These are phyloP conservation scores for Leishmania amazonensis DNA, from an alignment of 208 protist genomes.

Conservation along the genomic window DNA sequence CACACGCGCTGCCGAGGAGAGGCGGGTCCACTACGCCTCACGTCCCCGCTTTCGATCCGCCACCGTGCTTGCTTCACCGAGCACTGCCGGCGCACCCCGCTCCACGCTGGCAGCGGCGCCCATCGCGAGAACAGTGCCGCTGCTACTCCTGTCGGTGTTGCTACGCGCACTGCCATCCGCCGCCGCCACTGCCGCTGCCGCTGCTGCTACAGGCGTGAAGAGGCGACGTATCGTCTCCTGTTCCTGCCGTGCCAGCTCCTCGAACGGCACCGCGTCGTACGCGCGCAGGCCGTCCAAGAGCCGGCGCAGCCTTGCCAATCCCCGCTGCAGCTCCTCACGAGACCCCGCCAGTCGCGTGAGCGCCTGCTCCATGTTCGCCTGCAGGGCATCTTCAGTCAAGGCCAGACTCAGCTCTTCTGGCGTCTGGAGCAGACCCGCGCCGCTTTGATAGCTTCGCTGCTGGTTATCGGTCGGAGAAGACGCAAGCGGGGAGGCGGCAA, in stretches of 20 bases:
- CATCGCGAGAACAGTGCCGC: background rate
- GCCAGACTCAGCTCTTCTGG: slow-evolving; percentile 21
- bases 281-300: slow-evolving; percentile 17
- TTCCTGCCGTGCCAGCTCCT: slow-evolving; percentile 14
- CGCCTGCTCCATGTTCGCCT: slow-evolving; percentile 17
- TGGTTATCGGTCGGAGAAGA: background rate
- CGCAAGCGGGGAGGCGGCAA: background rate
- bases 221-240: slow-evolving; percentile 3
- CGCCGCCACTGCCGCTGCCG: background rate
- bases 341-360: background rate
- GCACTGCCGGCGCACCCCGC: background rate
- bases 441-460: background rate
- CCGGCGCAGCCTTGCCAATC: slow-evolving; percentile 25
- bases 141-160: background rate
- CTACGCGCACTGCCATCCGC: background rate
- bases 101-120: background rate
- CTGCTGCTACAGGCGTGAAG: slow-evolving; percentile 11
- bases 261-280: slow-evolving; percentile 23
- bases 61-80: background rate
- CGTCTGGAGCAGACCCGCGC: background rate
- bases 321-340: slow-evolving; percentile 5
- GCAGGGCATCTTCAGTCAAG: slow-evolving; percentile 12
- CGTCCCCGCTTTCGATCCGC: slow-evolving; percentile 17
- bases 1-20: background rate
- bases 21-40: background rate